phyloP scores from a whole-genome alignment of 2,329 filamentous ascomycete genomes.

The Madurella fahalii region DNA sequence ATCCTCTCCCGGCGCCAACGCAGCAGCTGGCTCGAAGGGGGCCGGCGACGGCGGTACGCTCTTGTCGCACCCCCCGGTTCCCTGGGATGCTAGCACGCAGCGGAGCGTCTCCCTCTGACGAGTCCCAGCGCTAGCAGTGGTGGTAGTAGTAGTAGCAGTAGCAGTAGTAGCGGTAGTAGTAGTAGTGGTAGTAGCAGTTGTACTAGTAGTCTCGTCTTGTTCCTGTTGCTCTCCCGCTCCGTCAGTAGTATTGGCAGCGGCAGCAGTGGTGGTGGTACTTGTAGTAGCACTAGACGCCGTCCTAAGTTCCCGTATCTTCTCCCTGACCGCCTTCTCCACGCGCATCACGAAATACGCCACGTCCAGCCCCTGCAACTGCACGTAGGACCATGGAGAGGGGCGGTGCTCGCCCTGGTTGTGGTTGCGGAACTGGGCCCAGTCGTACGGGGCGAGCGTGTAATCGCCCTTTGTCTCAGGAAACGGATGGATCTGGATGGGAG shows the following conservation, averaged over 20 bases:
- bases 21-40: slow-evolving; percentile 8
- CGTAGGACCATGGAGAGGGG: not conserved
- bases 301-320: not conserved
- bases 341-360: slow-evolving; percentile 12
- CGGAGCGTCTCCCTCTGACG: not conserved
- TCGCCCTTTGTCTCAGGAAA: slow-evolving; percentile 10
- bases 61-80: not conserved
- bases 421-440: slow-evolving; percentile 14
- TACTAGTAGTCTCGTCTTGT: not conserved
- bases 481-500: not conserved
- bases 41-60: not conserved
- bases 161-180: no score
- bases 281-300: no score
- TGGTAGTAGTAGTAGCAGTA: no score
- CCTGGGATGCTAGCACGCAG: not conserved
- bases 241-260: not conserved
- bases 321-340: slow-evolving; percentile 7
- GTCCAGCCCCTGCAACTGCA: slow-evolving; percentile 6
- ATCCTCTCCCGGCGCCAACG: slow-evolving; percentile 11
- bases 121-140: no score
- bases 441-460: slow-evolving; percentile 15
- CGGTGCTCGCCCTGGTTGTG: slow-evolving; percentile 4
- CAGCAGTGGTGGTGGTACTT: no score
- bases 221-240: not conserved
- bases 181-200: no score